A percentile compares a stretch with the other conserved stretches of the same genome.
These are phyloP conservation scores for Alternaria gaisen DNA, from an alignment of 2,329 filamentous ascomycete species.

Conservation along the genomic window DNA sequence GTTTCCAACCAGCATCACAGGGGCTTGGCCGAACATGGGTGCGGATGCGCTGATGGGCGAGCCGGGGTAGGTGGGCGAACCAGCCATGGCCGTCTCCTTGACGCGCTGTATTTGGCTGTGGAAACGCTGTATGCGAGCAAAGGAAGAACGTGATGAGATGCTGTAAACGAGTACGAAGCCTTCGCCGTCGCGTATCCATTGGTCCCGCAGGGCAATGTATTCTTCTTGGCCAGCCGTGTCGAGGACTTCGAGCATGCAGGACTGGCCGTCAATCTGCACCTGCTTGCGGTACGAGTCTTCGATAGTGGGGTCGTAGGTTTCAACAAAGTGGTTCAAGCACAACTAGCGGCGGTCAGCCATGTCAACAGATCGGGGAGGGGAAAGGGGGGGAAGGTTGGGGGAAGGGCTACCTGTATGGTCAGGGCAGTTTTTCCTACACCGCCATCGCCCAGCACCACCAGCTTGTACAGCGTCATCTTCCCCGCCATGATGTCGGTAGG, in stretches of 20 bases:
- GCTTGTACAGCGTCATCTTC: slow-evolving; percentile 94
- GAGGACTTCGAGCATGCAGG: slow-evolving; percentile 96
- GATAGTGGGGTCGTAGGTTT: slow-evolving; percentile 79
- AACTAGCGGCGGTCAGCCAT: slow-evolving; percentile 64
- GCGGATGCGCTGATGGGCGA: slow-evolving; percentile 69
- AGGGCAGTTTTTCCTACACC: slow-evolving; percentile 94
- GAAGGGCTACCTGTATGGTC: slow-evolving; percentile 79
- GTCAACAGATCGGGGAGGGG: slow-evolving; percentile 5
- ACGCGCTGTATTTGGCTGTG: slow-evolving; percentile 97
- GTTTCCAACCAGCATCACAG: slow-evolving; percentile 98
- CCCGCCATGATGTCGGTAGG: slow-evolving; percentile 72
- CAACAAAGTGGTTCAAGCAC: slow-evolving; percentile 97
- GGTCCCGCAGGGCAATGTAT: slow-evolving; percentile 94
- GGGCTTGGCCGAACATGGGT: slow-evolving; percentile 70
- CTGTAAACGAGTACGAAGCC: slow-evolving; percentile 98
- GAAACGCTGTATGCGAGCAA: slow-evolving; percentile 92
- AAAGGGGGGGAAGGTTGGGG: not conserved
- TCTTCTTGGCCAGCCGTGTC: slow-evolving; percentile 99
- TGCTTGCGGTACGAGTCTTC: slow-evolving; percentile 75
- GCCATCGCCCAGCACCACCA: slow-evolving; percentile 94
- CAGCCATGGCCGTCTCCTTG: slow-evolving; percentile 82
- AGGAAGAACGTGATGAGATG: slow-evolving; percentile 96
- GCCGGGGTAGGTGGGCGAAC: slow-evolving; percentile 78
- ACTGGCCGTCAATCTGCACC: slow-evolving; percentile 88
- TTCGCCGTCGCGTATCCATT: slow-evolving; percentile 98